Evolutionary conservation across 306 rosid species (phyloP).

Genomic region (Quercus parvula): DNA sequence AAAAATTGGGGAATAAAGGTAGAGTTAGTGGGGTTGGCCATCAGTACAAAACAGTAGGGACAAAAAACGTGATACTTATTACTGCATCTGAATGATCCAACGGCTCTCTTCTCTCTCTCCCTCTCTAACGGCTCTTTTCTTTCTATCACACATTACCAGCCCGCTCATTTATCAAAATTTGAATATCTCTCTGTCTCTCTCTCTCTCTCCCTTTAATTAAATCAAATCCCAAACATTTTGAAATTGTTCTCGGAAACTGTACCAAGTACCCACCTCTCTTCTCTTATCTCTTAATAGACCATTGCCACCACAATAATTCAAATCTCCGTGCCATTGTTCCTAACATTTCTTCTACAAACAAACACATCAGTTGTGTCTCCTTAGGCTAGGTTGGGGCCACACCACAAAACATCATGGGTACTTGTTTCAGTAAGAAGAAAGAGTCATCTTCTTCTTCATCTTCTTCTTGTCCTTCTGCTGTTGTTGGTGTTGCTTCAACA

Average conservation of each 20-base stretch:
- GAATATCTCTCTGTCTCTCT: not conserved
- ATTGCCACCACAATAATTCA: not conserved
- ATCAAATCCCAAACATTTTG: not conserved
- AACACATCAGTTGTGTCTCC: not conserved
- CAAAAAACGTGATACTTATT: not conserved
- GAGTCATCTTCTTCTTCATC: conserved; percentile 30
- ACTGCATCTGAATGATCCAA: not conserved
- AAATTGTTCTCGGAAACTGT: not conserved
- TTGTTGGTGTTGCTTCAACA: conserved; percentile 29
- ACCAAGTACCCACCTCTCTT: not conserved
- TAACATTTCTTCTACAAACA: not conserved
- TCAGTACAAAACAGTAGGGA: not conserved
- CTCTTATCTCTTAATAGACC: not conserved
- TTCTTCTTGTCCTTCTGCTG: conserved; percentile 11
- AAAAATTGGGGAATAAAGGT: not conserved
- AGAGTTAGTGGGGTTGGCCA: not conserved
- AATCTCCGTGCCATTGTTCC: not conserved
- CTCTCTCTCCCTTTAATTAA: not conserved
- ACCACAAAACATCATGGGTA: conserved; percentile 56
- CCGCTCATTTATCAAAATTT: not conserved
- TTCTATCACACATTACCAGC: not conserved
- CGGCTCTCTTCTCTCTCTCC: not conserved
- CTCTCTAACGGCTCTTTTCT: conserved; percentile 5
- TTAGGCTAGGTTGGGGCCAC: not conserved
- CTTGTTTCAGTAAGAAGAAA: conserved; percentile 86